These are phyloP conservation scores for Hypoxylon fuscum DNA, from an alignment of 495 filamentous ascomycete genomes.

Conservation along the genomic window DNA sequence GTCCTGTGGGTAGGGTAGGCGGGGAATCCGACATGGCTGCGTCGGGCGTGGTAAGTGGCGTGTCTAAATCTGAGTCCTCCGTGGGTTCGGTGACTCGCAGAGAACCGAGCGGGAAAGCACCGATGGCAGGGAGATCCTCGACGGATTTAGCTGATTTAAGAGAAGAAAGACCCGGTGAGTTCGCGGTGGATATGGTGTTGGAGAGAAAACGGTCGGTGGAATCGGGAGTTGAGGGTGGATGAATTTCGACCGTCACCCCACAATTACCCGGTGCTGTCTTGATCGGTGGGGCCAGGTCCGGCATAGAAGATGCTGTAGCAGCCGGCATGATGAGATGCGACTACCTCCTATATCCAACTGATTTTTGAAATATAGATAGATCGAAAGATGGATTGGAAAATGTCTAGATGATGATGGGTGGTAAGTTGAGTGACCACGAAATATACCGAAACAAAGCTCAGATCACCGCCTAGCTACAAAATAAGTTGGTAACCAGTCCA, in stretches of 20 bases:
- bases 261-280: constrained; percentile 29
- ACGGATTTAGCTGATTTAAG: constrained; percentile 37
- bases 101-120: constrained; percentile 46
- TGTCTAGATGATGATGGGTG: background rate
- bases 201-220: background rate
- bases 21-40: constrained; percentile 27
- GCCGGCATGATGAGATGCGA: constrained; percentile 1
- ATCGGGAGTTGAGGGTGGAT: constrained; percentile 33
- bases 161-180: background rate
- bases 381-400: too few species aligned
- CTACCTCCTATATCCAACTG: too few species aligned
- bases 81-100: constrained; percentile 46
- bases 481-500: too few species aligned
- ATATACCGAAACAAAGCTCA: background rate
- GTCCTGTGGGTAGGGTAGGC: constrained; percentile 28
- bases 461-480: background rate
- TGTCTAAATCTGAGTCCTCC: constrained; percentile 10
- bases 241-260: constrained; percentile 30
- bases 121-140: constrained; percentile 44
- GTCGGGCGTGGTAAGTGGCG: constrained; percentile 13
- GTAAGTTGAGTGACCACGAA: background rate
- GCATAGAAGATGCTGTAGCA: constrained; percentile 7
- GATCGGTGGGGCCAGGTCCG: constrained; percentile 15
- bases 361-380: too few species aligned
- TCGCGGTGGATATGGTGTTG: constrained; percentile 5